Evolutionary conservation across 2,329 filamentous ascomycete species (phyloP).

Genomic region (Fusarium xyrophilum): DNA sequence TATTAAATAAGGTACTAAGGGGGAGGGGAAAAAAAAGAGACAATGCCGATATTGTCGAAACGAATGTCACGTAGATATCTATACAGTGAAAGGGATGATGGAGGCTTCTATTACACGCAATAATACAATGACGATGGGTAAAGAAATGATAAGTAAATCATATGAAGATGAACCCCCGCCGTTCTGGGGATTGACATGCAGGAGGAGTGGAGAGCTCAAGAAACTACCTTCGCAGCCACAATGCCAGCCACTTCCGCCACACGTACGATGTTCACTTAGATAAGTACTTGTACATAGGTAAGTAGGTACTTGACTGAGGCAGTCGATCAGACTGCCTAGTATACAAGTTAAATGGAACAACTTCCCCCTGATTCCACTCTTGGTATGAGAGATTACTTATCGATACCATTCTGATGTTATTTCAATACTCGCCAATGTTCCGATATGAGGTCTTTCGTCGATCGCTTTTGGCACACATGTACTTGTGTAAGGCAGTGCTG

Average conservation of each 20-base stretch:
- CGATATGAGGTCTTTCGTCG: background rate
- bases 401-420: background rate
- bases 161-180: slow-evolving; percentile 17
- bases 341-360: background rate
- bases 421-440: background rate
- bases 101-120: slow-evolving; percentile 7
- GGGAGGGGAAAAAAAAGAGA: background rate
- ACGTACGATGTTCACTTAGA: background rate
- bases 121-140: slow-evolving; percentile 18
- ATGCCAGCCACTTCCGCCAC: slow-evolving; percentile 18
- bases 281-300: no score
- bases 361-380: background rate
- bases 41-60: background rate
- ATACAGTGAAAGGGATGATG: slow-evolving; percentile 9
- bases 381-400: background rate
- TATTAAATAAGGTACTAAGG: background rate
- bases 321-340: background rate
- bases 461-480: background rate
- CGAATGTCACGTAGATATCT: slow-evolving; percentile 7
- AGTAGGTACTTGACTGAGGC: background rate
- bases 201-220: slow-evolving; percentile 22
- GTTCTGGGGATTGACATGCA: slow-evolving; percentile 17
- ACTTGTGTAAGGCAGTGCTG: background rate
- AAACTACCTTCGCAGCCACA: background rate
- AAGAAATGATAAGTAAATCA: slow-evolving; percentile 29